Base-by-base conservation (phyloP, 352 stramenopile genomes). In the Phytophthora pinifolia region DNA sequence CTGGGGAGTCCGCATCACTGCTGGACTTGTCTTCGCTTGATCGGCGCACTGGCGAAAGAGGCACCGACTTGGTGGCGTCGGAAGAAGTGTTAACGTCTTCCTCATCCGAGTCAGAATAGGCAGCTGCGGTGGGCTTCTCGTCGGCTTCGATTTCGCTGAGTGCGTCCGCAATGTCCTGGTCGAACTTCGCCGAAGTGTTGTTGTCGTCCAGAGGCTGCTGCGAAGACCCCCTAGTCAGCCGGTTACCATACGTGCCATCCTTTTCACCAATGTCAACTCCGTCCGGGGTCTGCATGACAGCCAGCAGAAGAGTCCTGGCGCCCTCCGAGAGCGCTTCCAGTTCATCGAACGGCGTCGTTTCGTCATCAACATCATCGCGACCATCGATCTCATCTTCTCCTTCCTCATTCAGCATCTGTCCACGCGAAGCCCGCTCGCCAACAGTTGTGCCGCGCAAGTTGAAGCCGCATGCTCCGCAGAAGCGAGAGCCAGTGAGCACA, bases 241-340 rank as follows among this genome's bases (percentile, higher is more conserved):
- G 58, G 51, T 68, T 71, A 29, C 76, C 67, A 35, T 79, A 89
- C 10, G 46, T 58, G 32, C 56, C 64, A 17, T 86, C 77, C 37
- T 70, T 76, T 9, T 90, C 79, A 27, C 76, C 76, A 50, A 93
- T 65, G 34, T 96, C 83, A 34, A 94, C 66, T 17, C 83, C 82
- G 22, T 94, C 83, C 4, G 86, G 86, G 2, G 83, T 96, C 48
- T 94, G 83, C 86, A 96, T 96, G 5, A 96, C 83, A 29, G 86
- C 86, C 45, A 96, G 65, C 34, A 96, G 41, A 36, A 96, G 62
- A 35, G 86, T 96, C 17, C 83, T 81, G 9, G 86, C 86, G 29
- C 86, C 86, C 51, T 96, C 86, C 3, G 86, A 96, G 3, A 96
- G 58, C 14, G 86, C 86, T 63, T 96, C 83, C 38, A 96, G 67